A percentile compares a stretch with the other conserved stretches of the same genome.
Evolutionary conservation across 2,329 filamentous ascomycete genomes (phyloP).

Genomic region (Epichloe uncinata): DNA sequence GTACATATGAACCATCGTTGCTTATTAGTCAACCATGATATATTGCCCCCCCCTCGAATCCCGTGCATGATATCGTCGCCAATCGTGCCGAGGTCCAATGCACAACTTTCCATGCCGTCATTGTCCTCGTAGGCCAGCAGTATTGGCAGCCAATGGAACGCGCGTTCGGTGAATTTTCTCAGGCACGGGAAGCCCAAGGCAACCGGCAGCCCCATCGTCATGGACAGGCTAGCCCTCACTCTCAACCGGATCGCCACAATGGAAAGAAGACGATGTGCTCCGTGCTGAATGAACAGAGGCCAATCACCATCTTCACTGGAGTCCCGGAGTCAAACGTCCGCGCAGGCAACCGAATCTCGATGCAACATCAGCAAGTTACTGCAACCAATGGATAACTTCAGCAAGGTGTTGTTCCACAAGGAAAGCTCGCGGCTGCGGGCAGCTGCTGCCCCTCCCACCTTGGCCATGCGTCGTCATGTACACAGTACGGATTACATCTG

Average conservation of each 20-base stretch:
- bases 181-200: background rate
- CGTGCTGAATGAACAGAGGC: background rate
- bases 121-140: too few relatives aligned
- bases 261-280: background rate
- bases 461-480: background rate
- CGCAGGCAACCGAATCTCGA: background rate
- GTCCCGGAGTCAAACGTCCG: constrained; percentile 1
- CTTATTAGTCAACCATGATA: too few relatives aligned
- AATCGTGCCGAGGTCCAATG: too few relatives aligned
- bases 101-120: too few relatives aligned
- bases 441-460: background rate
- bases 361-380: background rate
- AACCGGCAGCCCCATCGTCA: background rate
- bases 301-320: background rate
- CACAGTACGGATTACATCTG: background rate
- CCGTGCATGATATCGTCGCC: too few relatives aligned
- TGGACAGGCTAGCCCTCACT: background rate
- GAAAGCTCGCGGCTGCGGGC: background rate
- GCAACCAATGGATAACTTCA: background rate
- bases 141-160: too few relatives aligned
- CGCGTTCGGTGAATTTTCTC: background rate
- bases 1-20: too few relatives aligned
- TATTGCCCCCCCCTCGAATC: too few relatives aligned
- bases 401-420: too few relatives aligned
- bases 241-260: too few relatives aligned